Evolutionary conservation across 2,329 filamentous ascomycete species (phyloP), one percentile per base, ranked within the genome.

Genomic region (Penicillium sumatraense): DNA sequence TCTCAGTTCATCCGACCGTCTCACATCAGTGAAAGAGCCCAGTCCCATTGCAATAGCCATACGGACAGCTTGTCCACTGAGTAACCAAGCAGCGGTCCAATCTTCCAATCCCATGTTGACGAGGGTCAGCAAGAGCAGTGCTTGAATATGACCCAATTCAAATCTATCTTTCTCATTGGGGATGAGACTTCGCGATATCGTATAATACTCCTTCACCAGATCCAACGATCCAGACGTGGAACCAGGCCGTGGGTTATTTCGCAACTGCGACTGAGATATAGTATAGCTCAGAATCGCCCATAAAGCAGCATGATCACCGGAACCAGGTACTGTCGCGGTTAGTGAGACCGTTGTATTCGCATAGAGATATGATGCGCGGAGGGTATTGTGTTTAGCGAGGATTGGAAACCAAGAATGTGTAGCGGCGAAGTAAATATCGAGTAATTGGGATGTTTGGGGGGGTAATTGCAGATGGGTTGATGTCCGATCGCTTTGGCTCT

Each of bases 321-420:
- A 75, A 9, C 68, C 71, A n/a, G 70, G 59, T 1, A 66, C 64
- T 5, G 62, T 56, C 2, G 66, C 67, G 5, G 58, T 54, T n/a
- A 73, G 40, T 33, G 64, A 64, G 18, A 74, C 49, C 7, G 78
- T 77, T 9, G 75, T 63, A 8, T 75, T 72, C 42, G 80, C 78
- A 63, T 83, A 84, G 6, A 79, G 75, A 63, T 85, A 86, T n/a
- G 81, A 82, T 3, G 80, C 74, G 53, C 81, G 81, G 14, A 85
- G 70, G 8, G 85, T 76, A 53, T 81, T 80, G 58, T 85, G 81
- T 64, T 83, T 85, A 46, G 83, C 80, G 23, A 81, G 75, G n/a
- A 86, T 79, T 0, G 84, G 84, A 26, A 86, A 78, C 83, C 84
- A 86, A 23, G 78, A 79, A 60, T 86, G 82, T 0, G 81, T 84